Base-by-base conservation (phyloP, 2,329 filamentous ascomycete genomes). In the Fusarium newnesense region DNA sequence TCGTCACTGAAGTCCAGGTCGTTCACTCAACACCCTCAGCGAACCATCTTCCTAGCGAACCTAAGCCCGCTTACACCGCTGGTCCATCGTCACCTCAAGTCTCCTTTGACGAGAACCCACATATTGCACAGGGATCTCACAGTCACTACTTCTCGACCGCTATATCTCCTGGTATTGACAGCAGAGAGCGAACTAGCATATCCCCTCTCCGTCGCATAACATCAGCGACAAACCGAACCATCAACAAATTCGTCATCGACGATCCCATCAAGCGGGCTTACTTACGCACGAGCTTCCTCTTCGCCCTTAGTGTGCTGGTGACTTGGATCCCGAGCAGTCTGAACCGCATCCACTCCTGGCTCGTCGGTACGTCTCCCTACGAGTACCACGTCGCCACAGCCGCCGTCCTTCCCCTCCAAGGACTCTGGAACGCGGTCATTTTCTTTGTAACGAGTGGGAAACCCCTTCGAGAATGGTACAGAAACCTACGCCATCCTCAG, bases 361-460 rank as follows among this genome's bases (percentile, higher is more conserved):
- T 90, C 12, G 82, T 88, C 57, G 78, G 85, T 18, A 75, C 83
- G 13, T 85, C 86, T 36, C 87, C 86, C 65, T 95, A 90, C 78
- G 87, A 86, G 16, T 88, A 94, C 57, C 92, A 93, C 78, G 87
- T 94, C 57, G 88, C 89, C 3, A 91, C 91, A 11, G 91, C 92
- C 5, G 85, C 93, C 4, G 93, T 95, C 0, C 85, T 96, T 8
- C 93, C 94, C 0, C 84, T 94, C 3, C 94, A 96, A 80, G 94
- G 94, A 2, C 88, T 94, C 37, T 95, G 93, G 93, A 96, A 96
- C 78, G 88, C 90, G 36, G 83, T 94, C 59, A 94, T 96, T 63
- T 96, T 95, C 81, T 89, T 93, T 67, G 87, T 88, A 9, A 93
- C 92, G 4, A 93, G 86, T 72, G 87, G 84, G 83, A 58, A 36